These are phyloP conservation scores for Scalesia atractyloides DNA, from an alignment of 129 eudicot genomes.

Conservation along the genomic window DNA sequence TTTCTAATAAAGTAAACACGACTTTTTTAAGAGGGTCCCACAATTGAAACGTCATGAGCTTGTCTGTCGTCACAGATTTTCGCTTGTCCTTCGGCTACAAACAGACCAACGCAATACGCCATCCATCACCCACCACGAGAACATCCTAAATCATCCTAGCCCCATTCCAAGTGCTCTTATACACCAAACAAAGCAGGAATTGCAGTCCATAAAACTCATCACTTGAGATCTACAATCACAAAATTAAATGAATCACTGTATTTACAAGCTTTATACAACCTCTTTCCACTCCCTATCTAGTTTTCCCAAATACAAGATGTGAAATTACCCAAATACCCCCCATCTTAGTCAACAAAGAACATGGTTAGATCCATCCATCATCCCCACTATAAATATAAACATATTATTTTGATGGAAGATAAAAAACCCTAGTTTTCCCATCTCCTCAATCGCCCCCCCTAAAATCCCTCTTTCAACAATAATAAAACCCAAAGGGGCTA, in stretches of 20 bases:
- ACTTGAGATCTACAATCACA: background rate
- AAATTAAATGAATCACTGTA: background rate
- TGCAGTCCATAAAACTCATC: background rate
- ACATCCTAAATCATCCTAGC: too few relatives aligned
- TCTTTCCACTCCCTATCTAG: background rate
- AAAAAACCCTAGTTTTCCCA: conserved; percentile 38
- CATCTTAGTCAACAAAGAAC: conserved; percentile 26
- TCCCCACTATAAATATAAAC: conserved; percentile 20
- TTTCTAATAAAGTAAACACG: too few relatives aligned
- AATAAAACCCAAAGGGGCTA: conserved; percentile 33
- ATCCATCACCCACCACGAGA: too few relatives aligned
- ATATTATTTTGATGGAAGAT: background rate
- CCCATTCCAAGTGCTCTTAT: too few relatives aligned
- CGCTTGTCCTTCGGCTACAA: too few relatives aligned
- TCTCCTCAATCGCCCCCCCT: conserved; percentile 3
- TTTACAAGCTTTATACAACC: background rate
- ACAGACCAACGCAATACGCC: too few relatives aligned
- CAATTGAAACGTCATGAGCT: too few relatives aligned
- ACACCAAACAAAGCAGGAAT: background rate
- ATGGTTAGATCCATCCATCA: conserved; percentile 25
- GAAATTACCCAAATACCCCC: conserved; percentile 25
- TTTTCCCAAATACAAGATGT: background rate
- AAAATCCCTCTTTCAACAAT: background rate
- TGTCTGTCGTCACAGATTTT: too few relatives aligned
- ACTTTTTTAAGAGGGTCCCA: too few relatives aligned